Base-by-base conservation (phyloP, 257 asterid species). In the Nicotiana undulata region DNA sequence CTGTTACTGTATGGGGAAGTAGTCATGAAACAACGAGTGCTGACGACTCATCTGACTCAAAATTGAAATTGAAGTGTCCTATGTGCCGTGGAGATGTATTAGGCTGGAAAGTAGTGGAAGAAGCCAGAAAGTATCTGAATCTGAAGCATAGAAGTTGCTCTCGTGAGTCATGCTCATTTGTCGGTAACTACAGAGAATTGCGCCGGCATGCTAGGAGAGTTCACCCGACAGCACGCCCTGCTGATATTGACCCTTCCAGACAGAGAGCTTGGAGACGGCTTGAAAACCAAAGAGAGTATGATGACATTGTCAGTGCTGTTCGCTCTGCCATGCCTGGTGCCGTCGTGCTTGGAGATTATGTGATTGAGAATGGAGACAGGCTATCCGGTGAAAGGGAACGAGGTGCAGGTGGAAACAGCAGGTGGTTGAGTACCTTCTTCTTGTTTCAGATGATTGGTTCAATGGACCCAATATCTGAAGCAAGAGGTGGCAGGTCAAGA, bases 241-340 rank as follows among this genome's bases (percentile, higher is more conserved):
- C 97, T 53, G 96, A 95, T 67, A 81, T 95, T 5, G 98, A 93
- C 84, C 98, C 97, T 6, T 81, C 91, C 3, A 89, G 97, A 67
- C 92, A 93, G 85, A 85, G 90, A 81, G 96, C 92, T 6, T 93
- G 99, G 99, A 87, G 88, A 16, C 92, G 82, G 81, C 90, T 95
- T 17, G 93, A 93, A 81, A 88, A 88, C 77, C 97, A 91, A 82
- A 87, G 98, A 72, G 97, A 92, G 87, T 87, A 92, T 75, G 91
- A 88, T 77, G 99, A 95, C 81, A 89, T 91, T 16, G 92, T 95
- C 63, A 95, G 93, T 64, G 96, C 98, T 1, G 80, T 94, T 20
- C 93, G 85, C 31, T 89, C 98, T 1, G 93, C 98, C 55, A 88
- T 93, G 92, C 98, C 98, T 0, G 98, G 97, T 44, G 95, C 99